Conservation (phyloP, 805 yeast species). For the Ogataea philodendri region DNA sequence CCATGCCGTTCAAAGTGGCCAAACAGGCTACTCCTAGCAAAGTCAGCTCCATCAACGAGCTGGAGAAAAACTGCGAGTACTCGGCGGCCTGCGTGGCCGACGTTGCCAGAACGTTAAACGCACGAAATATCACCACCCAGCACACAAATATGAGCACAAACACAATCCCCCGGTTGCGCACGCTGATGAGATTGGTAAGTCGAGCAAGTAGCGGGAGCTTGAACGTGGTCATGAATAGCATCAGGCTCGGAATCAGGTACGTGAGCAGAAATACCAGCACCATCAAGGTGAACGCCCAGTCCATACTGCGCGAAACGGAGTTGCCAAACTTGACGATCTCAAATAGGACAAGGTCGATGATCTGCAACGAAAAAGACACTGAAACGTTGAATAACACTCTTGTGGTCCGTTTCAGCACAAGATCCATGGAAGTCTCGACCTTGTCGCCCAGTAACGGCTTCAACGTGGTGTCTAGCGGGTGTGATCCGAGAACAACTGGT, state of each 20-base stretch:
- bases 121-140: slow-evolving; percentile 20
- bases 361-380: slow-evolving; percentile 29
- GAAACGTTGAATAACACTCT: slow-evolving; percentile 23
- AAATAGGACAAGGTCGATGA: slow-evolving; percentile 29
- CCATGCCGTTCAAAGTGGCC: slow-evolving; percentile 51
- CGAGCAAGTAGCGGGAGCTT: slow-evolving; percentile 10
- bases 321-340: slow-evolving; percentile 29
- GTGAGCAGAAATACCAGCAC: slow-evolving; percentile 39
- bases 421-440: not conserved
- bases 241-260: slow-evolving; percentile 43
- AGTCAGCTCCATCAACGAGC: slow-evolving; percentile 45
- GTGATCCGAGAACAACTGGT: slow-evolving; percentile 1
- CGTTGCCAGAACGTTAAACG: slow-evolving; percentile 35
- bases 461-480: not conserved
- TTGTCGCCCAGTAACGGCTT: slow-evolving; percentile 1
- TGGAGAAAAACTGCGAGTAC: slow-evolving; percentile 16
- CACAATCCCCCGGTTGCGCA: slow-evolving; percentile 7
- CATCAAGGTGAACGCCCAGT: slow-evolving; percentile 41
- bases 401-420: slow-evolving; percentile 1
- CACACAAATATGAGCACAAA: slow-evolving; percentile 8
- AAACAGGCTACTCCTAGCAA: slow-evolving; percentile 50
- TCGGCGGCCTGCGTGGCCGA: slow-evolving; percentile 3
- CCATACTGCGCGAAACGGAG: slow-evolving; percentile 29
- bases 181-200: slow-evolving; percentile 2
- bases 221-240: slow-evolving; percentile 11